Evolutionary conservation across 495 filamentous ascomycete species (phyloP).

Genomic region (Tuber brumale): DNA sequence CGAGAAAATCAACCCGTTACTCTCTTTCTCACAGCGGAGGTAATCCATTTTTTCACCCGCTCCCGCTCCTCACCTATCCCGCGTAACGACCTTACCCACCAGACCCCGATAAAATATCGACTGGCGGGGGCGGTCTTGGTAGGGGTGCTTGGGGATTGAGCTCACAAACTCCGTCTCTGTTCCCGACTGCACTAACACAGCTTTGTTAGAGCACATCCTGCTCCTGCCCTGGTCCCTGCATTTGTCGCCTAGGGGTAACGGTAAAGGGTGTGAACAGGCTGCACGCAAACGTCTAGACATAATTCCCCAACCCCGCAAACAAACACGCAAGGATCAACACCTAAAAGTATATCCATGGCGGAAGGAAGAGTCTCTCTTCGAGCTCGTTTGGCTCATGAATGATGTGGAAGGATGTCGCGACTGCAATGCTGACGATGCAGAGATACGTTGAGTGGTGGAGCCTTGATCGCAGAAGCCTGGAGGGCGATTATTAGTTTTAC

Average conservation of each 20-base stretch:
- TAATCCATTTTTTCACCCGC: not conserved
- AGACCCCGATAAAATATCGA: not conserved
- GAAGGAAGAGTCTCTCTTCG: slow-evolving; percentile 69
- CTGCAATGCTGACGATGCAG: slow-evolving; percentile 78
- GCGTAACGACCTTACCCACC: not conserved
- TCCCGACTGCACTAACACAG: slow-evolving; percentile 83
- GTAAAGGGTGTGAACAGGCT: not conserved
- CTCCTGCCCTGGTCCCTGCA: slow-evolving; percentile 53
- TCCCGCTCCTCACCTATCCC: not conserved
- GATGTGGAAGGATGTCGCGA: slow-evolving; percentile 87
- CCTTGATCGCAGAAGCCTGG: slow-evolving; percentile 64
- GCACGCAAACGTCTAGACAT: slow-evolving; percentile 50
- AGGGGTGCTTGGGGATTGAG: slow-evolving; percentile 6
- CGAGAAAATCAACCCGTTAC: too few species aligned
- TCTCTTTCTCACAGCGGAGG: not conserved
- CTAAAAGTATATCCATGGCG: slow-evolving; percentile 87
- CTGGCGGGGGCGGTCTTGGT: not conserved
- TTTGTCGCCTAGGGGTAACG: not conserved
- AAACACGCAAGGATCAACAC: slow-evolving; percentile 64
- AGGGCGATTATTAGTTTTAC: too few species aligned
- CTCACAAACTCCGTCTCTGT: slow-evolving; percentile 82
- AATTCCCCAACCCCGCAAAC: slow-evolving; percentile 71
- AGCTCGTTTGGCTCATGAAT: slow-evolving; percentile 59
- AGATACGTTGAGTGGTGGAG: slow-evolving; percentile 86
- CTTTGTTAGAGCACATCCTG: slow-evolving; percentile 65